phyloP scores from a whole-genome alignment of 2,329 filamentous ascomycete species.

The Cladobotryum protrusum region DNA sequence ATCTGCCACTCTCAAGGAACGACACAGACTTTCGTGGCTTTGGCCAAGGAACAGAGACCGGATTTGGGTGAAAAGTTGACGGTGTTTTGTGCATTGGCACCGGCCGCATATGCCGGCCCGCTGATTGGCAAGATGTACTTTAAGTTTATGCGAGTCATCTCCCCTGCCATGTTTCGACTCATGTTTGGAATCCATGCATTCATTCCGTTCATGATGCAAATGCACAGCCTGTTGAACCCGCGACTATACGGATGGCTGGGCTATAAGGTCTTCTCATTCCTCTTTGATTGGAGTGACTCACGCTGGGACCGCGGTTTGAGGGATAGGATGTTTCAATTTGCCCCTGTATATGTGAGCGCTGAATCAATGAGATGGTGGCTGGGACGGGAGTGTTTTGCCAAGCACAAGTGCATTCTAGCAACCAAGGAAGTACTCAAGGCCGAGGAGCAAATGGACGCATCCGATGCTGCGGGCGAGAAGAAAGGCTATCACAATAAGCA shows the following conservation, averaged over 20 bases:
- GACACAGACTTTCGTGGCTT: conserved; percentile 77
- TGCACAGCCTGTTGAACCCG: conserved; percentile 62
- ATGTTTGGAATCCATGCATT: conserved; percentile 91
- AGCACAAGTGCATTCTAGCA: conserved; percentile 78
- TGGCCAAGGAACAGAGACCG: conserved; percentile 84
- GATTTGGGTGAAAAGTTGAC: conserved; percentile 76
- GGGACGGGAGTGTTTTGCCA: conserved; percentile 71
- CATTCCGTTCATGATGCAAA: conserved; percentile 87
- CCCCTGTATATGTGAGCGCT: conserved; percentile 81
- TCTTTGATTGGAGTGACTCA: conserved; percentile 81
- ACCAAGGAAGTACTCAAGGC: conserved; percentile 63
- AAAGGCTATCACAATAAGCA: conserved; percentile 20
- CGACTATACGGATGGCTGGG: conserved; percentile 72
- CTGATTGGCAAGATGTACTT: conserved; percentile 84
- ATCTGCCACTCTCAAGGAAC: conserved; percentile 89
- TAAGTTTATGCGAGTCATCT: conserved; percentile 81
- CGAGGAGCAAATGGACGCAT: conserved; percentile 53
- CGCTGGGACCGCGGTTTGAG: conserved; percentile 78
- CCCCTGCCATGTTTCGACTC: conserved; percentile 66
- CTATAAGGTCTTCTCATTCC: conserved; percentile 81
- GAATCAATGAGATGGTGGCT: conserved; percentile 97
- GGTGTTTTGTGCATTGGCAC: conserved; percentile 86
- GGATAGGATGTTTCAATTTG: conserved; percentile 83
- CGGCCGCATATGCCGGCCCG: conserved; percentile 83
- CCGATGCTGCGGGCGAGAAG: conserved; percentile 12